Percentiles rank a stretch among this genome's conserved stretches.
Conservation (phyloP, 164 flowering plant species). For the Pachysandra terminalis region DNA sequence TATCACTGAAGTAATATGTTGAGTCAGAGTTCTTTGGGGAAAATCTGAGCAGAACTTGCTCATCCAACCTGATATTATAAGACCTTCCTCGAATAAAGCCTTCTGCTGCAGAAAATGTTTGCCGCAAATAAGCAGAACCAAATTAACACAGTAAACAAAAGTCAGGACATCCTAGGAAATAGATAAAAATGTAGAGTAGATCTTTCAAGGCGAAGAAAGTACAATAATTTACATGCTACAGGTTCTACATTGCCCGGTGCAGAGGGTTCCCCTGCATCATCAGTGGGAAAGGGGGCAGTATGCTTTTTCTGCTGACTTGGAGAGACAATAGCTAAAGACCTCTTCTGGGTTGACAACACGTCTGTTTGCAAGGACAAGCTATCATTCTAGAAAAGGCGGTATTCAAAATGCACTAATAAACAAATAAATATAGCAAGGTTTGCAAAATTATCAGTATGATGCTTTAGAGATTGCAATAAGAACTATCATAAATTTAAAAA, state of each 20-base stretch:
- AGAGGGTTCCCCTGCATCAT: slow-evolving; percentile 46
- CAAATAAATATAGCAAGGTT: not conserved
- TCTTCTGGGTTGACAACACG: slow-evolving; percentile 28
- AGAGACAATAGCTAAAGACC: slow-evolving; percentile 36
- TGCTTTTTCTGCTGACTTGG: slow-evolving; percentile 44
- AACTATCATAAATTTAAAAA: not conserved
- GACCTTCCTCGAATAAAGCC: slow-evolving; percentile 93
- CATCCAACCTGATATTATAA: slow-evolving; percentile 93
- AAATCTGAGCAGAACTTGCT: slow-evolving; percentile 87
- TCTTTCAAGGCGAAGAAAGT: slow-evolving; percentile 22
- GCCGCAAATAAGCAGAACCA: slow-evolving; percentile 38
- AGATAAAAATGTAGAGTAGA: not conserved
- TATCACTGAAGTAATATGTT: slow-evolving; percentile 86
- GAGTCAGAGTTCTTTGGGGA: slow-evolving; percentile 94
- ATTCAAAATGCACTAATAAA: slow-evolving; percentile 7
- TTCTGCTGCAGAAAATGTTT: slow-evolving; percentile 86
- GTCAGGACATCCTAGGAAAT: not conserved
- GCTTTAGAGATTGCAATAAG: not conserved
- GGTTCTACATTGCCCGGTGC: slow-evolving; percentile 49
- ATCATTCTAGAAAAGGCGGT: slow-evolving; percentile 11
- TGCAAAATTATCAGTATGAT: not conserved
- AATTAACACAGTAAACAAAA: slow-evolving; percentile 1
- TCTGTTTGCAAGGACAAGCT: slow-evolving; percentile 35
- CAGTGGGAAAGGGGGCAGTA: slow-evolving; percentile 30
- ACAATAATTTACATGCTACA: slow-evolving; percentile 59